These are phyloP conservation scores for Naganishia vishniacii DNA, from an alignment of 768 basidiomycete genomes.

Conservation along the genomic window DNA sequence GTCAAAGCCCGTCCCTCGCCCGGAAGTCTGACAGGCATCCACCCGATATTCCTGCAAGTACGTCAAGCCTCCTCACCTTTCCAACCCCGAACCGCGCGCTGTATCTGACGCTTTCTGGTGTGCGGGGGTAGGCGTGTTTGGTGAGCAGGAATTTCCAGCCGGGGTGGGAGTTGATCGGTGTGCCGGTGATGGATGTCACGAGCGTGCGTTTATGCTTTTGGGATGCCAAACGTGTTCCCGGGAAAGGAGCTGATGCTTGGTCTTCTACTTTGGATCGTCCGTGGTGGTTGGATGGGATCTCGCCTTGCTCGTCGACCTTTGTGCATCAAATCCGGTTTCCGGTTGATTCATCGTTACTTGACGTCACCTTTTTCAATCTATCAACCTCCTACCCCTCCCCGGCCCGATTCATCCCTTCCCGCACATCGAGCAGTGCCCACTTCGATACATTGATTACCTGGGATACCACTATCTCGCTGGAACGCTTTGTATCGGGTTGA, in stretches of 20 bases:
- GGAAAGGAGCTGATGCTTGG: no score
- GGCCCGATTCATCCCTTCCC: neutral
- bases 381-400: no score
- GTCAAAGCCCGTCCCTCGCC: neutral
- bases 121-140: neutral
- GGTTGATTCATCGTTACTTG: no score
- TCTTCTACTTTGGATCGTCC: no score
- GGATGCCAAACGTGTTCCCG: neutral
- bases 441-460: constrained; percentile 20
- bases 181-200: constrained; percentile 1
- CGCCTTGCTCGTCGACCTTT: no score
- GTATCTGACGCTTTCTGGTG: neutral
- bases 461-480: constrained; percentile 23
- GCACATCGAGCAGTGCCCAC: neutral
- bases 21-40: neutral
- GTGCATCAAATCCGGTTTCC: no score
- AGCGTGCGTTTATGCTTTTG: neutral
- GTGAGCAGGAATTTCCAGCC: neutral
- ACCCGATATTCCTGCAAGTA: constrained; percentile 5
- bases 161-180: neutral
- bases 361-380: no score
- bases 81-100: no score
- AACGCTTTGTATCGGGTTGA: constrained; percentile 7
- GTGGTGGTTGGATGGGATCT: no score
- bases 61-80: no score